phyloP scores from a whole-genome alignment of 1,139 yeast species.

The Geotrichum macrosporum region DNA sequence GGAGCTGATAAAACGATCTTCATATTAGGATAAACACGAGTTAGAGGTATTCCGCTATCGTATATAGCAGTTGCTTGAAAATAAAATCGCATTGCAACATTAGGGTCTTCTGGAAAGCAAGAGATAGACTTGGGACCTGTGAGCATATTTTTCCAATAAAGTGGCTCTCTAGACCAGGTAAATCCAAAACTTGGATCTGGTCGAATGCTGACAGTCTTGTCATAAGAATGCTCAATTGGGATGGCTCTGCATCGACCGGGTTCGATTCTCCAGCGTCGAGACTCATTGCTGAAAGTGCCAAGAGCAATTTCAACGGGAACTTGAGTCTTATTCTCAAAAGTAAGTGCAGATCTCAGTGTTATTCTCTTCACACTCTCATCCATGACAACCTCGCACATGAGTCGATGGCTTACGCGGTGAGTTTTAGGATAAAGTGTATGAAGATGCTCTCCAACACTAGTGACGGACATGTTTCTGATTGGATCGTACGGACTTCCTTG shows the following conservation, averaged over 20 bases:
- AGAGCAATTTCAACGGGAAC: slow-evolving; percentile 48
- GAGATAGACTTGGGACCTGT: slow-evolving; percentile 51
- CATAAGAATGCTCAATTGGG: slow-evolving; percentile 68
- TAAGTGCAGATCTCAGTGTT: slow-evolving; percentile 67
- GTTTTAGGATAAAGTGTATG: slow-evolving; percentile 62
- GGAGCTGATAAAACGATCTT: slow-evolving; percentile 78
- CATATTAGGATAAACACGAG: slow-evolving; percentile 81
- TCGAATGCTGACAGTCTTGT: slow-evolving; percentile 52
- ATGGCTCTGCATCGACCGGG: slow-evolving; percentile 59
- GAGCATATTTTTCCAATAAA: slow-evolving; percentile 64
- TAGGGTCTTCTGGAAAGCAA: slow-evolving; percentile 46
- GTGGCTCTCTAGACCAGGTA: slow-evolving; percentile 59
- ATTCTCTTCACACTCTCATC: slow-evolving; percentile 76
- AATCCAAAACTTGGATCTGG: slow-evolving; percentile 57
- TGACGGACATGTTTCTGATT: slow-evolving; percentile 57
- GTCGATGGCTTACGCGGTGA: slow-evolving; percentile 62
- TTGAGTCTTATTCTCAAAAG: slow-evolving; percentile 66
- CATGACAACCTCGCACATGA: slow-evolving; percentile 65
- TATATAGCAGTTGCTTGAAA: slow-evolving; percentile 71
- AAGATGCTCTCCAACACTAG: slow-evolving; percentile 80
- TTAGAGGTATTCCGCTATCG: slow-evolving; percentile 61
- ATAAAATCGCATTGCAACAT: slow-evolving; percentile 46
- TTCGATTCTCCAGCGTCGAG: slow-evolving; percentile 37
- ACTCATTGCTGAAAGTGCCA: slow-evolving; percentile 24
- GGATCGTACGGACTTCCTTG: slow-evolving; percentile 53